Conservation (phyloP, 2,329 filamentous ascomycete species). For the Alternaria ventricosa region DNA sequence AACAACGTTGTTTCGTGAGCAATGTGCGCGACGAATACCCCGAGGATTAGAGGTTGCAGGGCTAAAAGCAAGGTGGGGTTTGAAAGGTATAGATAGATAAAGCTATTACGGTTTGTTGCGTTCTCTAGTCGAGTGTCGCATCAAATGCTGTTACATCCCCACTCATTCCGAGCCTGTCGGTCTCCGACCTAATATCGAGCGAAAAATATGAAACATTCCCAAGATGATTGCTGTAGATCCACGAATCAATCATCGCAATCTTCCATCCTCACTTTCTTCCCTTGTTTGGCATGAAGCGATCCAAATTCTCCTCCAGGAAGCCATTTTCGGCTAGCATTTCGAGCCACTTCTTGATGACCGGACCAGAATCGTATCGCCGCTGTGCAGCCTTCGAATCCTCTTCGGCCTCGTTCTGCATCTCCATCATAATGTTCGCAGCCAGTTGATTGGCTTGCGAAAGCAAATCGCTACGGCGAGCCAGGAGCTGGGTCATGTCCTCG, state of each 20-base stretch:
- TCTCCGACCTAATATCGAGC: background rate
- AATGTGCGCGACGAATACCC: constrained; percentile 85
- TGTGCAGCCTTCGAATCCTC: constrained; percentile 62
- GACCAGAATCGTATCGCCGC: constrained; percentile 71
- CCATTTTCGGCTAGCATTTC: constrained; percentile 72
- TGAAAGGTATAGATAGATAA: background rate
- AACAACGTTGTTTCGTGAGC: constrained; percentile 75
- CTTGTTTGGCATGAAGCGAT: constrained; percentile 24
- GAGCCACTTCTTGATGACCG: constrained; percentile 73
- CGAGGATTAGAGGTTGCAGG: constrained; percentile 67
- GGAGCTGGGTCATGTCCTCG: constrained; percentile 26
- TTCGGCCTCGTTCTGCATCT: constrained; percentile 54
- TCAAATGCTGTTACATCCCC: background rate
- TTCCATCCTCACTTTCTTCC: background rate
- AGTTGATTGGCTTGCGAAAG: constrained; percentile 33
- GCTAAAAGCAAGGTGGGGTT: background rate
- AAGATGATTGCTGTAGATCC: background rate
- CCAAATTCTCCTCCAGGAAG: constrained; percentile 54
- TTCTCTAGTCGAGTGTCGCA: background rate
- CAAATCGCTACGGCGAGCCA: constrained; percentile 25
- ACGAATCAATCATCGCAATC: background rate
- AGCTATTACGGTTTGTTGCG: background rate
- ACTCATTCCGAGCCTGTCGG: background rate
- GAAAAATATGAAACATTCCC: background rate
- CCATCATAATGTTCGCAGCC: constrained; percentile 54